phyloP scores from a whole-genome alignment of 352 stramenopile species.

The Globisporangium alternatum region DNA sequence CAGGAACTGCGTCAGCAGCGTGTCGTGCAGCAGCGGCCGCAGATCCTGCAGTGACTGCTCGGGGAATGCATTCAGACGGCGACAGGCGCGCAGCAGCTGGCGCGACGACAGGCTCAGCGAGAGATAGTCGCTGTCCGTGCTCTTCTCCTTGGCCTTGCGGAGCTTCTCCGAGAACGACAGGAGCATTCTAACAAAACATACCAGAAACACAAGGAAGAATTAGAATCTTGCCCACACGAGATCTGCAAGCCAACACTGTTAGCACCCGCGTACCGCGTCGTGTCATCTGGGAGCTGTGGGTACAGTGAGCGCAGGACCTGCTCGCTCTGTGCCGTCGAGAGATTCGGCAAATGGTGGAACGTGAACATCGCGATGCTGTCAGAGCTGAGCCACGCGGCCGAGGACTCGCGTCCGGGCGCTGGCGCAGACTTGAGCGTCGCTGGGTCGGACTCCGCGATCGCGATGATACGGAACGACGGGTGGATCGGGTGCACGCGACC shows the following conservation, averaged over 20 bases:
- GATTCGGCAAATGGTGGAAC: conserved; percentile 53
- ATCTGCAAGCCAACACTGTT: neutral
- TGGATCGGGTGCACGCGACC: conserved; percentile 68
- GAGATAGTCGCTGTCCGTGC: conserved; percentile 40
- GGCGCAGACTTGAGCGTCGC: conserved; percentile 28
- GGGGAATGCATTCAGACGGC: conserved; percentile 67
- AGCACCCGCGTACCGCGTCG: conserved; percentile 37
- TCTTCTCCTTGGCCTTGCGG: conserved; percentile 32
- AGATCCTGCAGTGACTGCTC: conserved; percentile 59
- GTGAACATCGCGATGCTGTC: conserved; percentile 80
- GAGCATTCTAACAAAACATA: conserved; percentile 32
- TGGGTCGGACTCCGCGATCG: conserved; percentile 67
- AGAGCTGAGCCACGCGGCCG: conserved; percentile 64
- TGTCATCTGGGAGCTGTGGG: conserved; percentile 46
- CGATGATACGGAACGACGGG: conserved; percentile 87
- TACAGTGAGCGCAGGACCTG: conserved; percentile 52
- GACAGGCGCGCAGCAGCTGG: conserved; percentile 61
- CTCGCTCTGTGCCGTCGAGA: conserved; percentile 40
- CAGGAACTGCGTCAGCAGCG: conserved; percentile 73
- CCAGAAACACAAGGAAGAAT: neutral
- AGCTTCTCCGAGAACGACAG: conserved; percentile 61
- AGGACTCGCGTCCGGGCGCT: conserved; percentile 39
- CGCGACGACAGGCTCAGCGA: conserved; percentile 62
- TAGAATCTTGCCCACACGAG: neutral
- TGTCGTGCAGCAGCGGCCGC: conserved; percentile 66